Percentiles rank a stretch among this genome's conserved stretches.
phyloP scores from a whole-genome alignment of 108 stramenopile species.

The Poteriospumella lacustris region DNA sequence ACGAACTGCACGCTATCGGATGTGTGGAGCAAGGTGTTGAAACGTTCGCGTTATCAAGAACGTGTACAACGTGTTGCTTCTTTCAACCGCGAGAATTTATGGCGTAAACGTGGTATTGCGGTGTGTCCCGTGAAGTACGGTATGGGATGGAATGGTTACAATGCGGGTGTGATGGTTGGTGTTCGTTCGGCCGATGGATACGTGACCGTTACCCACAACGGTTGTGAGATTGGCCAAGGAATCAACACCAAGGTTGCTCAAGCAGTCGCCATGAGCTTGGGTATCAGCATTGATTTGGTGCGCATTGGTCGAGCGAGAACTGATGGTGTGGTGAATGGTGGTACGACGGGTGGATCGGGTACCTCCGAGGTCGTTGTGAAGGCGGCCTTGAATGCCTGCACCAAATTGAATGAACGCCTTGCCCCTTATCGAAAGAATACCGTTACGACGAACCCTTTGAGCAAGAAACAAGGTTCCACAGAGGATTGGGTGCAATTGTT shows the following conservation, averaged over 20 bases:
- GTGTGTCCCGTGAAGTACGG: conserved; percentile 35
- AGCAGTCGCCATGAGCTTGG: conserved; percentile 31
- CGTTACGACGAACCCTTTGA: too few relatives aligned
- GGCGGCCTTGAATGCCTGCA: conserved; percentile 41
- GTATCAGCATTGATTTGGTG: conserved; percentile 30
- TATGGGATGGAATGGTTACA: conserved; percentile 14
- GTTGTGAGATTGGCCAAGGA: conserved; percentile 49
- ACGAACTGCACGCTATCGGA: conserved; percentile 22
- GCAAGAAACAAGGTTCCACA: not conserved
- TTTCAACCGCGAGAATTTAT: conserved; percentile 26
- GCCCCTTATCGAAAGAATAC: conserved; percentile 9
- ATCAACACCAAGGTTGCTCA: conserved; percentile 47
- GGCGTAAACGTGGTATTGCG: conserved; percentile 37
- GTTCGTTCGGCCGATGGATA: conserved; percentile 38
- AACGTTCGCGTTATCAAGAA: conserved; percentile 5
- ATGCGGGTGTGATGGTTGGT: not conserved
- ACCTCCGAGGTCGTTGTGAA: conserved; percentile 31
- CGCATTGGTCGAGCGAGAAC: conserved; percentile 14
- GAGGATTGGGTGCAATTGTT: conserved; percentile 2
- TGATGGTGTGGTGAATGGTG: conserved; percentile 33
- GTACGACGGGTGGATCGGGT: conserved; percentile 37
- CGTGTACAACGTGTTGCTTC: not conserved
- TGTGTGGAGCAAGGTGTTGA: not conserved
- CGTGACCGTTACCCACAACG: conserved; percentile 34
- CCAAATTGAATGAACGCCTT: conserved; percentile 17